phyloP scores from a whole-genome alignment of 768 basidiomycete species.

The Boletus speciosus region DNA sequence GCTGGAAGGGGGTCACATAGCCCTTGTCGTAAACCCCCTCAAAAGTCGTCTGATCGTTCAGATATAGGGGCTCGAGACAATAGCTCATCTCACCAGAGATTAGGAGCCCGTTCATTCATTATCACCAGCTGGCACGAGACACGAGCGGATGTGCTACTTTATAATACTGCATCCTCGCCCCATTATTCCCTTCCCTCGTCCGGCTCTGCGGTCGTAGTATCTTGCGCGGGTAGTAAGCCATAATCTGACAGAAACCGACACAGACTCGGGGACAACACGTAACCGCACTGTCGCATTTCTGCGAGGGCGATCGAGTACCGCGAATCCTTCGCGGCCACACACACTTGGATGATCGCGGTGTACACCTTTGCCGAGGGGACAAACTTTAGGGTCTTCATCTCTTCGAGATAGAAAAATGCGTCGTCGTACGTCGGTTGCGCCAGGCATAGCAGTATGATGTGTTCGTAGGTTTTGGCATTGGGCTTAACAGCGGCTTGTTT shows the following conservation, averaged over 20 bases:
- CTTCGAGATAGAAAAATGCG: slow-evolving; percentile 85
- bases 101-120: neutral
- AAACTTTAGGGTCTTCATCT: slow-evolving; percentile 69
- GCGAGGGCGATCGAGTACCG: slow-evolving; percentile 62
- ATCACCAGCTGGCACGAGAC: neutral
- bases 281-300: slow-evolving; percentile 67
- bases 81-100: neutral
- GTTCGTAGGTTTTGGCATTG: slow-evolving; percentile 59
- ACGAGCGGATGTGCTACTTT: neutral
- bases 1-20: neutral
- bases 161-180: neutral
- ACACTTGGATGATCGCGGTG: slow-evolving; percentile 55
- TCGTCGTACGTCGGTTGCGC: slow-evolving; percentile 76
- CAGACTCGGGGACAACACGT: slow-evolving; percentile 35
- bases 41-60: too few species aligned
- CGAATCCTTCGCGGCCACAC: slow-evolving; percentile 51
- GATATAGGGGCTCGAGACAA: too few species aligned
- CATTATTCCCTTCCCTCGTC: neutral
- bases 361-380: slow-evolving; percentile 57
- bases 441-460: slow-evolving; percentile 66
- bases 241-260: slow-evolving; percentile 30
- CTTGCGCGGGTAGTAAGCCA: slow-evolving; percentile 2
- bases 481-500: slow-evolving; percentile 52
- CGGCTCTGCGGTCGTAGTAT: neutral
- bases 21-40: neutral